A percentile compares a stretch with the other conserved stretches of the same genome.
These are phyloP conservation scores for Miscanthus lutarioriparius DNA, from an alignment of 176 grass and related monocot genomes.

Conservation along the genomic window DNA sequence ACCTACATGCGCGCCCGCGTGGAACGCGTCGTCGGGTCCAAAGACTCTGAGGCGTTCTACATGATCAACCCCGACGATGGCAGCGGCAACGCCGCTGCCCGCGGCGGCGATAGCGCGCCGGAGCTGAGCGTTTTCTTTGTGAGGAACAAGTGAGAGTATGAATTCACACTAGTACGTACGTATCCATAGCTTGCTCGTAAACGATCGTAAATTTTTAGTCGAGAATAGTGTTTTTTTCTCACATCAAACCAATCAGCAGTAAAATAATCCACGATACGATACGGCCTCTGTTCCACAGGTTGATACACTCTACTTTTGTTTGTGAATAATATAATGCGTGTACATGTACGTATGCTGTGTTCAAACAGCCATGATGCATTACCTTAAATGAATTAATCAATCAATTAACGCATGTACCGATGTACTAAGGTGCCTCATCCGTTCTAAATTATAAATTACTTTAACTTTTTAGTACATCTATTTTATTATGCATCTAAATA, in stretches of 20 bases:
- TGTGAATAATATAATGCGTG: background rate
- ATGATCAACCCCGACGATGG: conserved; percentile 85
- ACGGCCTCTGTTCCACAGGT: too few relatives aligned
- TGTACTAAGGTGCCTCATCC: too few relatives aligned
- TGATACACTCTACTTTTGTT: background rate
- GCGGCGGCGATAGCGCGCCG: conserved; percentile 34
- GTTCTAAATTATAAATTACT: too few relatives aligned
- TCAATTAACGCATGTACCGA: too few relatives aligned
- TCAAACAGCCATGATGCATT: background rate
- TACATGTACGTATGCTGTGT: background rate
- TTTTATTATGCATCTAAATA: too few relatives aligned
- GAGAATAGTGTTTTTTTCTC: too few relatives aligned
- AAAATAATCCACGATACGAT: too few relatives aligned
- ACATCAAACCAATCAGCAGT: too few relatives aligned
- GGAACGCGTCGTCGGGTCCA: conserved; percentile 83
- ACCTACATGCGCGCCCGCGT: conserved; percentile 93
- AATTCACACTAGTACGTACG: background rate
- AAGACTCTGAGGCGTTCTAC: conserved; percentile 88
- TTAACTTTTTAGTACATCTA: too few relatives aligned
- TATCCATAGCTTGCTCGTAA: too few relatives aligned
- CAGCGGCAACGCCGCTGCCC: background rate
- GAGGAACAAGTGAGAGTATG: conserved; percentile 63
- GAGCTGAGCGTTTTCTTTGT: conserved; percentile 90
- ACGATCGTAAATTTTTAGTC: too few relatives aligned
- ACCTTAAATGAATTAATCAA: too few relatives aligned